Conservation (phyloP, 805 yeast species). For the Saturnispora sanitii region DNA sequence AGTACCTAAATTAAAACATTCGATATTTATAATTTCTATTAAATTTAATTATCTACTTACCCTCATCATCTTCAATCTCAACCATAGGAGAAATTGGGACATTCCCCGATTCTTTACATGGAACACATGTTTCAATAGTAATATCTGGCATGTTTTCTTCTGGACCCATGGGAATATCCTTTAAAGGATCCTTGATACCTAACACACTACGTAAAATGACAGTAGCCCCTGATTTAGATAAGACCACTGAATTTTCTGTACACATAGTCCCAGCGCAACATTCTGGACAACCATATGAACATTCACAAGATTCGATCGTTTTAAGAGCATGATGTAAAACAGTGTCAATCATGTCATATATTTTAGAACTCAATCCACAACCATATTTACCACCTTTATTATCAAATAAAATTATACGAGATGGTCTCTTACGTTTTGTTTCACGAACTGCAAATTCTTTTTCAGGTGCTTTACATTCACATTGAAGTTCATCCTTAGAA, state of each 20-base stretch:
- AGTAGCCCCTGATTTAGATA: conserved; percentile 79
- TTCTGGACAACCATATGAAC: conserved; percentile 62
- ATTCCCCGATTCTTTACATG: conserved; percentile 33
- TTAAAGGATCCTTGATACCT: conserved; percentile 41
- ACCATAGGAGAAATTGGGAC: conserved; percentile 59
- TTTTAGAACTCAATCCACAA: conserved; percentile 68
- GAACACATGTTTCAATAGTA: conserved; percentile 56
- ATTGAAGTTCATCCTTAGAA: conserved; percentile 58
- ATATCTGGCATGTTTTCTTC: conserved; percentile 66
- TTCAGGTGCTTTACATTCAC: conserved; percentile 97
- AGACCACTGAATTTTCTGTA: conserved; percentile 68
- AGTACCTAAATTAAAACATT: too few species aligned
- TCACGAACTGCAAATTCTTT: conserved; percentile 82
- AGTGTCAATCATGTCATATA: conserved; percentile 67
- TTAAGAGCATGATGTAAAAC: conserved; percentile 51
- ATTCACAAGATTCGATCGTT: conserved; percentile 56
- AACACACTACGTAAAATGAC: conserved; percentile 55
- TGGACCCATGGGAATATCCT: conserved; percentile 56
- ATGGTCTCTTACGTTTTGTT: conserved; percentile 70
- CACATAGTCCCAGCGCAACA: conserved; percentile 84
- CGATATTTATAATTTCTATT: too few species aligned
- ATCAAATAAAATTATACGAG: conserved; percentile 76
- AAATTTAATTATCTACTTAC: too few species aligned
- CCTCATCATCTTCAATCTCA: conserved; percentile 31
- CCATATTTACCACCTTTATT: conserved; percentile 74